Percentiles rank a stretch among this genome's conserved stretches.
Conservation (phyloP, 2,329 filamentous ascomycete species). For the Diaporthe australafricana region DNA sequence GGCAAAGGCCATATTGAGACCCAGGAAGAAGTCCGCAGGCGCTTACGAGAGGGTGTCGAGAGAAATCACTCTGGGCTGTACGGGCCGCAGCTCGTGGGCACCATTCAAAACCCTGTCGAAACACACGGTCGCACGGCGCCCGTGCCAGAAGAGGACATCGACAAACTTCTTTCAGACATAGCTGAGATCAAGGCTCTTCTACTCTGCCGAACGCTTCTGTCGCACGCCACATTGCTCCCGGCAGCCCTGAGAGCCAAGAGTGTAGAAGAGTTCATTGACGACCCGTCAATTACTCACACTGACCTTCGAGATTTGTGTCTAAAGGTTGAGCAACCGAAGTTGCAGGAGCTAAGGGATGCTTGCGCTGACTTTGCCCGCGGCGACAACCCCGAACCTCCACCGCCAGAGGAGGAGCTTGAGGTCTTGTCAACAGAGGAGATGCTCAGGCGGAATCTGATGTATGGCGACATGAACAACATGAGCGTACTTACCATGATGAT, state of each 20-base stretch:
- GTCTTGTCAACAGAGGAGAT: constrained; percentile 44
- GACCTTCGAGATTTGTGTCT: constrained; percentile 60
- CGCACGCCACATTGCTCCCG: constrained; percentile 57
- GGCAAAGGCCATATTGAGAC: constrained; percentile 57
- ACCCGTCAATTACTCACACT: constrained; percentile 53
- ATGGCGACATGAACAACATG: constrained; percentile 42
- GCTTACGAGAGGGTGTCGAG: constrained; percentile 39
- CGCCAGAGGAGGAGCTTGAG: constrained; percentile 48
- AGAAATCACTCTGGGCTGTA: constrained; percentile 47
- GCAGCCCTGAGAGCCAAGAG: constrained; percentile 55
- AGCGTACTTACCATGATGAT: constrained; percentile 45
- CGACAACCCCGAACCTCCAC: constrained; percentile 43
- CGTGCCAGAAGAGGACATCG: constrained; percentile 55
- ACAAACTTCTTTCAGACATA: constrained; percentile 55
- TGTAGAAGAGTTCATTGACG: constrained; percentile 57
- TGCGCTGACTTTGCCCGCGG: constrained; percentile 60
- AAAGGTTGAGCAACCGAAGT: constrained; percentile 58
- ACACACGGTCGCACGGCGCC: constrained; percentile 49
- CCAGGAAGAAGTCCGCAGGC: constrained; percentile 34
- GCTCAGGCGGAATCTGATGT: constrained; percentile 40
- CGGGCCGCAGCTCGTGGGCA: constrained; percentile 49
- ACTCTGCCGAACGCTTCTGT: constrained; percentile 59
- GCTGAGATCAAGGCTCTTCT: constrained; percentile 60
- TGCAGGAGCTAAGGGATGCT: constrained; percentile 62
- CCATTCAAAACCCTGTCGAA: constrained; percentile 45